A percentile compares a stretch with the other conserved stretches of the same genome.
Evolutionary conservation across 2,329 filamentous ascomycete species (phyloP).

Genomic region (Alternaria alternata): DNA sequence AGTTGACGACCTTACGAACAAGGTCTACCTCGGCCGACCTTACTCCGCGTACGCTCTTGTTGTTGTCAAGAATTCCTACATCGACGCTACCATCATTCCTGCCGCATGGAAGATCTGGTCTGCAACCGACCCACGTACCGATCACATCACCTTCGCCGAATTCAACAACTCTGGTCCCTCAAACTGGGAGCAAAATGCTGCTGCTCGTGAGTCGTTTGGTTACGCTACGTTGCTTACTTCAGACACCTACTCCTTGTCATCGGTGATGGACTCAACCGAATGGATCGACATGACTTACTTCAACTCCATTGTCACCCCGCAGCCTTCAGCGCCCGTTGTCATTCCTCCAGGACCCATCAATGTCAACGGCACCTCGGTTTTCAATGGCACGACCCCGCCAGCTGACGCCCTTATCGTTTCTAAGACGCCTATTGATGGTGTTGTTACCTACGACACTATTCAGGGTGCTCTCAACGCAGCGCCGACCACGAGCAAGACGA

Average conservation of each 20-base stretch:
- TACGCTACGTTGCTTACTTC: conserved; percentile 47
- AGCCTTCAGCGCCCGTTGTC: conserved; percentile 23
- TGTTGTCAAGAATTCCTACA: conserved; percentile 57
- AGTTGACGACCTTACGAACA: conserved; percentile 44
- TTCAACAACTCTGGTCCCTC: conserved; percentile 63
- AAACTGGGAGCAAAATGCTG: conserved; percentile 48
- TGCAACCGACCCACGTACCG: conserved; percentile 56
- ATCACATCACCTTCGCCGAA: conserved; percentile 64
- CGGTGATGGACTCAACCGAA: conserved; percentile 48
- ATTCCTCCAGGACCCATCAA: conserved; percentile 35
- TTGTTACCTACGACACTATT: conserved; percentile 50
- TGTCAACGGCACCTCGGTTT: conserved; percentile 31
- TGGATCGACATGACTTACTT: conserved; percentile 54
- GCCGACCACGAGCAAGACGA: conserved; percentile 47
- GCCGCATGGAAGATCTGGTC: conserved; percentile 67
- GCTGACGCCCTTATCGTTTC: conserved; percentile 51
- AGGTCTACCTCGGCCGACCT: conserved; percentile 60
- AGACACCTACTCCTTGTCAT: conserved; percentile 44
- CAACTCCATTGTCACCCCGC: conserved; percentile 48
- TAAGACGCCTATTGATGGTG: conserved; percentile 46
- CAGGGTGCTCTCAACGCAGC: conserved; percentile 48
- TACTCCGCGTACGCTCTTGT: conserved; percentile 60
- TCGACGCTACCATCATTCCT: conserved; percentile 63
- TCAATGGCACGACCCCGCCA: conserved; percentile 47
- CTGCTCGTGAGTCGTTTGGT: conserved; percentile 48